Percentiles rank a stretch among this genome's conserved stretches.
Conservation (phyloP, 306 rosid species). For the Macrotyloma uniflorum region DNA sequence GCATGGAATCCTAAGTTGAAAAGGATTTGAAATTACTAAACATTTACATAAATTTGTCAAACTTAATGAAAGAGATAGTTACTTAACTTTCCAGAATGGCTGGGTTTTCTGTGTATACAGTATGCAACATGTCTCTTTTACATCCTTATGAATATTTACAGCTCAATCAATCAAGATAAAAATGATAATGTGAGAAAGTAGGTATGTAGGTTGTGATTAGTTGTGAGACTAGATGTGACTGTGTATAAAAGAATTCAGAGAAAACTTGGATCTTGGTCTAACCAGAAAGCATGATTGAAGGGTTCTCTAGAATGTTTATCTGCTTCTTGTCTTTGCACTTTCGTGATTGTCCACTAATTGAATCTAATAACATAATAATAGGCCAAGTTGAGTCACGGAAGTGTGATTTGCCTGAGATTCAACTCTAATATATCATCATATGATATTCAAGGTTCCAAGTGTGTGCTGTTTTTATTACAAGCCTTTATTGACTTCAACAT, state of each 20-base stretch:
- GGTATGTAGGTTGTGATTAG: slow-evolving; percentile 4
- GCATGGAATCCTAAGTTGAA: slow-evolving; percentile 36
- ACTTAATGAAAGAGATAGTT: slow-evolving; percentile 40
- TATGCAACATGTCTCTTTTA: neutral
- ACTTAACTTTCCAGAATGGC: slow-evolving; percentile 13
- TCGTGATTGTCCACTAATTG: too few relatives aligned
- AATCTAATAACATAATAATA: too few relatives aligned
- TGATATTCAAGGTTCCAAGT: too few relatives aligned
- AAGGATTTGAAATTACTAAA: neutral
- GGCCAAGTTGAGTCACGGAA: too few relatives aligned
- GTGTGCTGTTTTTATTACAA: too few relatives aligned
- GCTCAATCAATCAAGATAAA: neutral
- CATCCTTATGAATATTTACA: neutral
- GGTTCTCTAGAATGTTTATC: neutral
- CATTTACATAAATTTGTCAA: slow-evolving; percentile 29
- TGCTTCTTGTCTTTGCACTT: neutral
- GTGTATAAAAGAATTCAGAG: neutral
- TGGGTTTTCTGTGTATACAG: slow-evolving; percentile 1
- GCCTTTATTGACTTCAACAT: too few relatives aligned
- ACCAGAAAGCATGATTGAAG: neutral
- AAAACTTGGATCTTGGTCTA: neutral
- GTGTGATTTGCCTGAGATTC: too few relatives aligned
- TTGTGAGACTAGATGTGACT: neutral
- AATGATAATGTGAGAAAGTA: neutral
- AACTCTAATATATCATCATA: too few relatives aligned